Percentiles rank a stretch among this genome's conserved stretches.
These are phyloP conservation scores for Corymbia citriodora DNA, from an alignment of 441 rosid genomes.

Conservation along the genomic window DNA sequence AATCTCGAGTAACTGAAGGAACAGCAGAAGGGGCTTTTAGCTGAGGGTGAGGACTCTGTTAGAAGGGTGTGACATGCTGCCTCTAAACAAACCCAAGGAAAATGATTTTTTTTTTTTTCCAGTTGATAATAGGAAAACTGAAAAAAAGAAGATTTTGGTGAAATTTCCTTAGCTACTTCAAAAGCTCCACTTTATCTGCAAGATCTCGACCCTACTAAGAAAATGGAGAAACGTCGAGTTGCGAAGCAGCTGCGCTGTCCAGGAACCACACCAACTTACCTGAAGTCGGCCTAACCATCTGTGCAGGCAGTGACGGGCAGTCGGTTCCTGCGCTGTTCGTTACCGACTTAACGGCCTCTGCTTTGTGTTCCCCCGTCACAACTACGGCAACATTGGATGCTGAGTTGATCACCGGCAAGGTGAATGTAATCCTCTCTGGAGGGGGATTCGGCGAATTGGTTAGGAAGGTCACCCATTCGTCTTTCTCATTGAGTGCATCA, in stretches of 20 bases:
- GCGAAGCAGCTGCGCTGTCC: constrained; percentile 75
- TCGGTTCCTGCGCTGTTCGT: constrained; percentile 37
- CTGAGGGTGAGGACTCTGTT: neutral
- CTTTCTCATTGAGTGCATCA: constrained; percentile 41
- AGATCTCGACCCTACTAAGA: constrained; percentile 14
- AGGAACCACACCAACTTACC: constrained; percentile 83
- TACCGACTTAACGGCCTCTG: constrained; percentile 63
- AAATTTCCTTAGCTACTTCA: neutral
- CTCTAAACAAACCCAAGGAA: neutral
- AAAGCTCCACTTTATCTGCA: neutral
- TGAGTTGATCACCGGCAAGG: constrained; percentile 87
- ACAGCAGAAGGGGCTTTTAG: neutral
- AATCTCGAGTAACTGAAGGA: neutral
- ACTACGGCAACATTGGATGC: constrained; percentile 73
- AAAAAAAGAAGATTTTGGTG: neutral
- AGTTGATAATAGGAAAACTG: neutral
- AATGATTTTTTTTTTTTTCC: neutral
- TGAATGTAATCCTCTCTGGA: constrained; percentile 89
- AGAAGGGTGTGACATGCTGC: neutral
- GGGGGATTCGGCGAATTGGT: constrained; percentile 79
- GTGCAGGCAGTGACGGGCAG: constrained; percentile 46
- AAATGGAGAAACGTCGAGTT: constrained; percentile 33
- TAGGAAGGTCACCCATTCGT: constrained; percentile 76
- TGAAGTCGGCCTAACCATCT: constrained; percentile 62
- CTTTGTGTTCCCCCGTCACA: constrained; percentile 69